These are phyloP conservation scores for Butyriboletus appendiculatus DNA, from an alignment of 1,284 basidiomycete species.

Conservation along the genomic window DNA sequence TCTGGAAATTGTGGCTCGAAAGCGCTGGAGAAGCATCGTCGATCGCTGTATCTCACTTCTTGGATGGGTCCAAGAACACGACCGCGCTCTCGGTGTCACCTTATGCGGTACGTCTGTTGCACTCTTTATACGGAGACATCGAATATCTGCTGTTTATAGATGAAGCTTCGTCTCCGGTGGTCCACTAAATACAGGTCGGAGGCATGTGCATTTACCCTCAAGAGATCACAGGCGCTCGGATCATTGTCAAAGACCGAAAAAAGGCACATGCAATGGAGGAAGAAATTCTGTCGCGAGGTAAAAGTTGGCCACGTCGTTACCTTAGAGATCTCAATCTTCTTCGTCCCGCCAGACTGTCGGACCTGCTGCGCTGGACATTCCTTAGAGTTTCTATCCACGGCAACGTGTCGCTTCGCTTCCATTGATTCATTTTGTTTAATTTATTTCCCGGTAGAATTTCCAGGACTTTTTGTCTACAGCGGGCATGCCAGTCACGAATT, in stretches of 20 bases:
- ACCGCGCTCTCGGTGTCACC: slow-evolving; percentile 17
- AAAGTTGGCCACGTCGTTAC: neutral
- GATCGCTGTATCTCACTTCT: slow-evolving; percentile 29
- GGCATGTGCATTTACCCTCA: slow-evolving; percentile 51
- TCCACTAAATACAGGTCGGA: slow-evolving; percentile 52
- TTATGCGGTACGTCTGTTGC: slow-evolving; percentile 12
- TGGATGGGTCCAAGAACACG: slow-evolving; percentile 12
- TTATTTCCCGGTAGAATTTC: neutral
- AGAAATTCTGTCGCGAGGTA: slow-evolving; percentile 46
- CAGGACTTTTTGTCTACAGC: neutral
- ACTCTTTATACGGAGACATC: neutral
- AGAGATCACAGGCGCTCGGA: slow-evolving; percentile 42
- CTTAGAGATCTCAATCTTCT: slow-evolving; percentile 1
- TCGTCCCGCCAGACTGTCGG: slow-evolving; percentile 21
- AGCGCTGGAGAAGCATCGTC: slow-evolving; percentile 44
- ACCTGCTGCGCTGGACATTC: slow-evolving; percentile 16
- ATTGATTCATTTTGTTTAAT: neutral
- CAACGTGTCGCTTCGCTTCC: neutral
- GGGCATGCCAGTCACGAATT: slow-evolving; percentile 8
- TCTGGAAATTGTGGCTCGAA: slow-evolving; percentile 68
- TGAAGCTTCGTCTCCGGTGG: slow-evolving; percentile 44
- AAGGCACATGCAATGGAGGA: slow-evolving; percentile 42
- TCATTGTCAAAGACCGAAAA: slow-evolving; percentile 30
- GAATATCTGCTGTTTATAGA: slow-evolving; percentile 26
- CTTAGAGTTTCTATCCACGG: slow-evolving; percentile 6